phyloP scores from a whole-genome alignment of 1,284 basidiomycete species.

The Ganoderma boninense region DNA sequence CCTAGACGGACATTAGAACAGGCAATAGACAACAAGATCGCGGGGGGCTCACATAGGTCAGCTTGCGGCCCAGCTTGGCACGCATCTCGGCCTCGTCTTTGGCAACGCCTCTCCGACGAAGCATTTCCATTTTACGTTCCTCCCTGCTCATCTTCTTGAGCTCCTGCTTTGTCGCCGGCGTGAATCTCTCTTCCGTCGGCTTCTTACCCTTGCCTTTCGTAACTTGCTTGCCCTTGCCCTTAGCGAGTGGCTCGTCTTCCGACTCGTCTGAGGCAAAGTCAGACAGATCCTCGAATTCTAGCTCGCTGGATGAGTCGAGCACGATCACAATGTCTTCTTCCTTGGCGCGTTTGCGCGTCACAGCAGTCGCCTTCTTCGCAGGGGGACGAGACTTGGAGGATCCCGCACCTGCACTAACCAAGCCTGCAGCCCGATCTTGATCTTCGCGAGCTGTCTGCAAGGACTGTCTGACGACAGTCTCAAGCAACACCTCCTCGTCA shows the following conservation, averaged over 20 bases:
- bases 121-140: conserved; percentile 37
- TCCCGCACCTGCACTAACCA: conserved; percentile 50
- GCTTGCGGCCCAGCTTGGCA: conserved; percentile 21
- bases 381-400: conserved; percentile 43
- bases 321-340: conserved; percentile 40
- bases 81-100: conserved; percentile 26
- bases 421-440: conserved; percentile 40
- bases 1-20: conserved; percentile 48
- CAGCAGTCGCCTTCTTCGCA: conserved; percentile 54
- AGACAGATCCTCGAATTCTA: conserved; percentile 24
- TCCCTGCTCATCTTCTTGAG: conserved; percentile 39
- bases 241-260: conserved; percentile 33
- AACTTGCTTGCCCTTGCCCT: conserved; percentile 32
- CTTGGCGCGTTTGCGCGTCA: conserved; percentile 57
- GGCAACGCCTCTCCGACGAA: conserved; percentile 36
- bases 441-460: conserved; percentile 48
- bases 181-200: conserved; percentile 15
- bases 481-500: conserved; percentile 65
- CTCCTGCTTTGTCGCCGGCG: conserved; percentile 49
- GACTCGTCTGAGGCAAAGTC: conserved; percentile 22
- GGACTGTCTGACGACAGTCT: conserved; percentile 64
- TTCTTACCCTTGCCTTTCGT: conserved; percentile 39
- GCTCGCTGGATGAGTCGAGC: conserved; percentile 40
- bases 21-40: too few relatives aligned
- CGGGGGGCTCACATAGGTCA: conserved; percentile 20